A percentile compares a stretch with the other conserved stretches of the same genome.
phyloP scores from a whole-genome alignment of 305 asterid species.

The Fraxinus dipetala region DNA sequence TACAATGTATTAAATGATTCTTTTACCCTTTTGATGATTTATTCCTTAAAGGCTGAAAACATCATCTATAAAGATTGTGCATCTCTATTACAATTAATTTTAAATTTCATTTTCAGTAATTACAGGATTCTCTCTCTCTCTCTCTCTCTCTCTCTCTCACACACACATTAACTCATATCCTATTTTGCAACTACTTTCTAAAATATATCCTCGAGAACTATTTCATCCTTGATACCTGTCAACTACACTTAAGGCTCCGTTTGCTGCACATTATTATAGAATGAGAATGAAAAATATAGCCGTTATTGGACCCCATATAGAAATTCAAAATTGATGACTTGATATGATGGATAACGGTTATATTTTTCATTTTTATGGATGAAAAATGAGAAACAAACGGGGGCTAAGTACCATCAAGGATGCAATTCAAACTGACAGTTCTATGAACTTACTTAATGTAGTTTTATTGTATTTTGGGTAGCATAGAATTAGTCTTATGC shows the following conservation, averaged over 20 bases:
- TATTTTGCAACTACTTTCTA: not conserved
- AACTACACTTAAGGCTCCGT: not conserved
- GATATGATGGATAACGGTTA: too few relatives aligned
- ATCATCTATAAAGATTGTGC: not conserved
- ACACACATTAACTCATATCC: not conserved
- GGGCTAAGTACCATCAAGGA: not conserved
- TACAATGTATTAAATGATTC: not conserved
- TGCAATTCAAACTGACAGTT: not conserved
- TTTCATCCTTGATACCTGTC: not conserved
- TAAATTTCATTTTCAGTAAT: not conserved
- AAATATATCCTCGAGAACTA: not conserved
- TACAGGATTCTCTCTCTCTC: not conserved
- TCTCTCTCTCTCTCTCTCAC: not conserved
- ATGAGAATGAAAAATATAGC: too few relatives aligned
- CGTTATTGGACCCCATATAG: too few relatives aligned
- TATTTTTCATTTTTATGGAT: too few relatives aligned
- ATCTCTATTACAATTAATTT: not conserved
- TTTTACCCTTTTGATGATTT: not conserved
- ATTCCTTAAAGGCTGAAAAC: not conserved
- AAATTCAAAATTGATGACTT: too few relatives aligned
- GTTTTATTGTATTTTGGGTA: not conserved
- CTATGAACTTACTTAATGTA: not conserved
- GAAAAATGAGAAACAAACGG: too few relatives aligned
- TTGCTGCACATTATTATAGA: too few relatives aligned
- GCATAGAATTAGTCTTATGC: not conserved